These are phyloP conservation scores for Immersiporthe knoxdaviesiana DNA, from an alignment of 2,329 filamentous ascomycete genomes.

Conservation along the genomic window DNA sequence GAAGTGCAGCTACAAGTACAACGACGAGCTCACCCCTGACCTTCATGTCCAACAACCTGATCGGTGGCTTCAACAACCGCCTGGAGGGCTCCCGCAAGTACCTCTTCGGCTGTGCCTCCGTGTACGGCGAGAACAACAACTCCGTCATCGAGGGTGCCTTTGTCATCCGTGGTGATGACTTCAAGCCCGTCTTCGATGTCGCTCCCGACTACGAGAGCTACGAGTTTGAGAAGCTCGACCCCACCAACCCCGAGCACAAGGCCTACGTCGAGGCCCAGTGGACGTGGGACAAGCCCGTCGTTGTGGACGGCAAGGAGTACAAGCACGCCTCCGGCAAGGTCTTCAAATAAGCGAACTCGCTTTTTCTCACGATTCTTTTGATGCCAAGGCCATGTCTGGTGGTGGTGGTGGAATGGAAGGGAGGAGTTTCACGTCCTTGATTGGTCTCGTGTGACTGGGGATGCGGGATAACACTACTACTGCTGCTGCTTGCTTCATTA, in stretches of 20 bases:
- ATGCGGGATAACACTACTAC: conserved; percentile 26
- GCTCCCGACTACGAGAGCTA: conserved; percentile 98
- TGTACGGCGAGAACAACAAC: conserved; percentile 88
- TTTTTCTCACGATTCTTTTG: conserved; percentile 23
- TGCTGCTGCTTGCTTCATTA: conserved; percentile 5
- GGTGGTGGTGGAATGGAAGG: conserved; percentile 17
- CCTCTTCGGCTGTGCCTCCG: conserved; percentile 87
- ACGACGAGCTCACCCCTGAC: conserved; percentile 93
- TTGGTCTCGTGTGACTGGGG: conserved; percentile 22
- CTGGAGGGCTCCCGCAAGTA: conserved; percentile 98
- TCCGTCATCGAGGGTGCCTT: conserved; percentile 93
- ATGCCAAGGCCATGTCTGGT: conserved; percentile 27
- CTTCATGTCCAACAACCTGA: conserved; percentile 99
- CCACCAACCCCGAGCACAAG: conserved; percentile 79
- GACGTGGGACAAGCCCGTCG: conserved; percentile 87
- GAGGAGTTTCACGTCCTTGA: conserved; percentile 27
- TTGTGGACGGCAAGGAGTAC: conserved; percentile 84
- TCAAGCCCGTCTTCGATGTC: conserved; percentile 86
- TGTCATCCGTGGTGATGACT: conserved; percentile 90
- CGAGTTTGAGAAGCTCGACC: conserved; percentile 94
- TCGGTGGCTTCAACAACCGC: conserved; percentile 96
- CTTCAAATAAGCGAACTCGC: conserved; percentile 78
- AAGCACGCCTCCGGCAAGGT: conserved; percentile 91
- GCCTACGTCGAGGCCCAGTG: conserved; percentile 86
- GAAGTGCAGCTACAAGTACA: conserved; percentile 98